Base-by-base conservation (phyloP, 306 rosid genomes). In the Quillaja saponaria region DNA sequence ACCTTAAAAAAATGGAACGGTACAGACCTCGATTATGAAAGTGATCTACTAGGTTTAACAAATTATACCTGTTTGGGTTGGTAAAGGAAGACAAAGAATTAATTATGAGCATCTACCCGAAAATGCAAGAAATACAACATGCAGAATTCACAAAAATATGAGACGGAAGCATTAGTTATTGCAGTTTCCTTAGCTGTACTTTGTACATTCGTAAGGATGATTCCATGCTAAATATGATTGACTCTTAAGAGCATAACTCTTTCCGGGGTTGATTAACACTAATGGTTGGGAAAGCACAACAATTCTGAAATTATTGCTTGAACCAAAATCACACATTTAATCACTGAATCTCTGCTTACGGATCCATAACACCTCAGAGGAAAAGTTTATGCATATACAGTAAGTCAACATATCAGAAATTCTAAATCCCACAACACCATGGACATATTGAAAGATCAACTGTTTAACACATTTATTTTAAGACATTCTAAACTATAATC, bases 21-120 rank as follows among this genome's bases (percentile, higher is more conserved):
- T 79, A 88, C 7, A 92, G 87, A 69, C 98, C 98, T 72, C 98
- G 80, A 64, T 72, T 66, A 49, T 88, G 83, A 75, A 92, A 92
- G 71, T 92, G 74, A 64, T 86, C 96, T 13, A 87, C 38, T 16
- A 92, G 67, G 42, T 79, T 82, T 33, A 79, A 54, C 75, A 92
- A 77, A 79, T 92, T 92, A 71, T 92, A 92, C 90, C 98, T 92
- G 89, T 61, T 69, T 78, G 58, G 46, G 60, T 35, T 59, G 41
- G 70, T 25, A 65, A 68, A 75, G 39, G 20, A 70, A 71, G 17
- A 56, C 13, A 52, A 14, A 20, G 41, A 58, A 64, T 50, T 44
- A 60, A 69, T 34, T 16, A 28, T 47, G 44, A 35, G 16, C 33
- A 57, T 64, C 39, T 19, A 61, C 21, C 7, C 16, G 7, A 38